Percentiles rank a stretch among this genome's conserved stretches.
These are phyloP conservation scores for Jackrogersella minutella DNA, from an alignment of 495 filamentous ascomycete species.

Conservation along the genomic window DNA sequence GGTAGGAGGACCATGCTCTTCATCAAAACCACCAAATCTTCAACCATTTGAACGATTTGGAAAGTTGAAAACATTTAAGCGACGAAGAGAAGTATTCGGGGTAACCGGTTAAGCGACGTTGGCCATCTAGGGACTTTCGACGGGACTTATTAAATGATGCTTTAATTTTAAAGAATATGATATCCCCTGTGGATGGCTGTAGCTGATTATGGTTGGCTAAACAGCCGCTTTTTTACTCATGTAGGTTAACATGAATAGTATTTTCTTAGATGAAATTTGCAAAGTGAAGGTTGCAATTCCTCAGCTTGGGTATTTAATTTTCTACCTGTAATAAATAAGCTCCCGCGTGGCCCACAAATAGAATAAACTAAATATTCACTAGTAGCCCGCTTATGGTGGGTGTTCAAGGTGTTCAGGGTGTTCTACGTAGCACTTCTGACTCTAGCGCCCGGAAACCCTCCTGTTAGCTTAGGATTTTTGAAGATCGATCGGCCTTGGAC, in stretches of 20 bases:
- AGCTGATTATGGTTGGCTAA: neutral
- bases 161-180: neutral
- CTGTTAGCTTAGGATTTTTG: too few relatives aligned
- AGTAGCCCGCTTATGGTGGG: neutral
- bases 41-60: too few relatives aligned
- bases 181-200: neutral
- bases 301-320: neutral
- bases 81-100: too few relatives aligned
- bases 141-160: neutral
- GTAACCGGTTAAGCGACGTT: neutral
- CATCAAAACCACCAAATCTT: neutral
- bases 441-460: neutral
- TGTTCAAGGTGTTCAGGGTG: too few relatives aligned
- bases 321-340: too few relatives aligned
- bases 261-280: neutral
- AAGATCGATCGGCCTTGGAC: neutral
- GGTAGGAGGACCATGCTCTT: neutral
- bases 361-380: neutral
- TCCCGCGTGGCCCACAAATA: constrained; percentile 5
- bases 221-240: neutral
- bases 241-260: neutral
- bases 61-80: too few relatives aligned
- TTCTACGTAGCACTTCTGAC: neutral
- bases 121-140: neutral
- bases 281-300: constrained; percentile 3